Evolutionary conservation across 768 basidiomycete species (phyloP).

Genomic region (Dentipellis sp.): DNA sequence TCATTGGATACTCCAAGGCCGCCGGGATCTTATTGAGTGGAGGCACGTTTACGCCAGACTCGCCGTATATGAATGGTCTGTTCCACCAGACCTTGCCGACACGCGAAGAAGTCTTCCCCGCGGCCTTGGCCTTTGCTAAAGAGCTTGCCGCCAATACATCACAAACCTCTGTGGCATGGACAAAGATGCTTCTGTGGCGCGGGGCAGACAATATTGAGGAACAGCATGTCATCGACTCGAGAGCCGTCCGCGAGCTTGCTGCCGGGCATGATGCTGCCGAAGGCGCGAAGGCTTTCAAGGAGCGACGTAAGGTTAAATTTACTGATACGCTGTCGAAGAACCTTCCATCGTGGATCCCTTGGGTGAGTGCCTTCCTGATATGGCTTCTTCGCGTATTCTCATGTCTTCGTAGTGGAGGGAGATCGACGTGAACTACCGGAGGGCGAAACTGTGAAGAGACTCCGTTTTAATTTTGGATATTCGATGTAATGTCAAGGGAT

Average conservation of each 20-base stretch:
- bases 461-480: too few species aligned
- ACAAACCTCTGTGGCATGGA: constrained; percentile 37
- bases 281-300: constrained; percentile 39
- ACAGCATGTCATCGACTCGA: constrained; percentile 45
- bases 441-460: background rate
- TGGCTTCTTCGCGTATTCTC: background rate
- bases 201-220: constrained; percentile 42
- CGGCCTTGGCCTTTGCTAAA: constrained; percentile 40
- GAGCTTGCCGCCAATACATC: constrained; percentile 44
- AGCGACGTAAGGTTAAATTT: constrained; percentile 37
- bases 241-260: constrained; percentile 32
- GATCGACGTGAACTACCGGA: background rate
- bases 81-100: constrained; percentile 40
- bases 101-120: constrained; percentile 43
- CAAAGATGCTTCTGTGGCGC: constrained; percentile 44
- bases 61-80: constrained; percentile 32
- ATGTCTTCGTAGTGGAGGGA: background rate
- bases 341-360: constrained; percentile 37
- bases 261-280: constrained; percentile 34
- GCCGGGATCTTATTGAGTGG: constrained; percentile 42
- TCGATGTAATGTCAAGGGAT: too few species aligned
- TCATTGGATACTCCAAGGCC: constrained; percentile 43
- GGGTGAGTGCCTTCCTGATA: constrained; percentile 28
- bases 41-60: constrained; percentile 33
- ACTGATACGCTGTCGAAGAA: constrained; percentile 33